Percentiles rank a stretch among this genome's conserved stretches.
These are phyloP conservation scores for Tetratostichococcus sp. DNA, from an alignment of 139 green algal species.

Conservation along the genomic window DNA sequence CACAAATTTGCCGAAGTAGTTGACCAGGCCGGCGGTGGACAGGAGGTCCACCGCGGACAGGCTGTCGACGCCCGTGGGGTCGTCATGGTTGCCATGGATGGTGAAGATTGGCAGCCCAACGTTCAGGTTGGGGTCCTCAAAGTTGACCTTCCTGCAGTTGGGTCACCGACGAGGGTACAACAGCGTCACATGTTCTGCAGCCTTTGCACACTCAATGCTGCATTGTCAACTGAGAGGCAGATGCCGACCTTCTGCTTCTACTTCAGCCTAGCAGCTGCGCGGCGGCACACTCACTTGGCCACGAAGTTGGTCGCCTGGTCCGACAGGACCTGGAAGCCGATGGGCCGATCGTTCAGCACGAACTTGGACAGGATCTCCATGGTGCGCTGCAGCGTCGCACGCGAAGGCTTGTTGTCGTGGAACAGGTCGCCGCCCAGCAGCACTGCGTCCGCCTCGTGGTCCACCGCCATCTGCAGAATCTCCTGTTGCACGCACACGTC, in stretches of 20 bases:
- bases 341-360: constrained; percentile 68
- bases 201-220: too few relatives aligned
- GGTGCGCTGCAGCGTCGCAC: constrained; percentile 70
- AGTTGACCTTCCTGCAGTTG: constrained; percentile 76
- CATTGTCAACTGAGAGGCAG: too few relatives aligned
- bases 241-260: too few relatives aligned
- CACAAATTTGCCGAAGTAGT: constrained; percentile 97
- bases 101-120: constrained; percentile 94
- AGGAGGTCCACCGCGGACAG: constrained; percentile 93
- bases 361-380: constrained; percentile 82
- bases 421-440: constrained; percentile 97
- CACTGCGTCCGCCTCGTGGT: constrained; percentile 74
- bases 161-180: neutral
- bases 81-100: constrained; percentile 99
- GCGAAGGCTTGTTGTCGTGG: constrained; percentile 94
- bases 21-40: constrained; percentile 77
- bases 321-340: constrained; percentile 76
- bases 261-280: too few relatives aligned
- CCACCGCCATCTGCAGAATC: constrained; percentile 30
- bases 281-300: constrained; percentile 38
- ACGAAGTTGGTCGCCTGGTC: constrained; percentile 83
- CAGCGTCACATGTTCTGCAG: neutral
- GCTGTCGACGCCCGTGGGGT: constrained; percentile 84
- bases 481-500: too few relatives aligned
- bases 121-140: constrained; percentile 86